Percentiles rank a stretch among this genome's conserved stretches.
These are phyloP conservation scores for Helicosporidium sp. DNA, from an alignment of 139 green algal genomes.

Conservation along the genomic window DNA sequence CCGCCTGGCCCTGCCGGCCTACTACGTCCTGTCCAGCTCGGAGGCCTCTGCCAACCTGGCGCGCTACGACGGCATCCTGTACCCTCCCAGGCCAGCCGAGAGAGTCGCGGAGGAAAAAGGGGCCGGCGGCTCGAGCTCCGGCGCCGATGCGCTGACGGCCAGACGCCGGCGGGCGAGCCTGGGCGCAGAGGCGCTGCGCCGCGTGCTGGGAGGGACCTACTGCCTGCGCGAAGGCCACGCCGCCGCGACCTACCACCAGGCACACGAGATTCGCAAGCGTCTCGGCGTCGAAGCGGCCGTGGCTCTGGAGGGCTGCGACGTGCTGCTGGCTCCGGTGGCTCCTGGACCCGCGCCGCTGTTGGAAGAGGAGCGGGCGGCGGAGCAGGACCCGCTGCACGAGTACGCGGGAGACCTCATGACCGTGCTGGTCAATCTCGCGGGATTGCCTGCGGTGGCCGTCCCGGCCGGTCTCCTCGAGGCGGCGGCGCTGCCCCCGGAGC, in stretches of 20 bases:
- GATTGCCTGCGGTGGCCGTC: no score
- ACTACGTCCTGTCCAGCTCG: constrained; percentile 82
- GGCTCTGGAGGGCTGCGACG: constrained; percentile 38
- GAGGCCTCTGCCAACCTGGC: constrained; percentile 90
- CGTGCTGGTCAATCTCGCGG: no score
- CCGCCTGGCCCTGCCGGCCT: constrained; percentile 63
- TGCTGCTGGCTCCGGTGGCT: constrained; percentile 58
- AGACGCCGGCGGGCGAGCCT: constrained; percentile 38
- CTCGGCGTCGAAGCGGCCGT: constrained; percentile 44
- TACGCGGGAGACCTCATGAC: no score
- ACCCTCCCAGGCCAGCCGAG: constrained; percentile 40
- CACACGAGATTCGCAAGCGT: constrained; percentile 82
- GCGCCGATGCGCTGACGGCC: not conserved
- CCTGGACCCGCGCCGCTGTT: no score
- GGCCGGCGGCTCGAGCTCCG: not conserved
- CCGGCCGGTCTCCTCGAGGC: no score
- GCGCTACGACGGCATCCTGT: constrained; percentile 86
- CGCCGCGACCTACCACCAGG: constrained; percentile 90
- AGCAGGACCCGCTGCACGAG: no score
- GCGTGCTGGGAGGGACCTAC: constrained; percentile 97
- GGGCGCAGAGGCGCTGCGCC: constrained; percentile 69
- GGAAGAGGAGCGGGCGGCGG: no score
- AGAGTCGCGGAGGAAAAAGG: not conserved
- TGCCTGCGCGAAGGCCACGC: constrained; percentile 83
- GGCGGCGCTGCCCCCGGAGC: no score